phyloP scores from a whole-genome alignment of 2,329 filamentous ascomycete genomes.

The Anthostomella pinea region DNA sequence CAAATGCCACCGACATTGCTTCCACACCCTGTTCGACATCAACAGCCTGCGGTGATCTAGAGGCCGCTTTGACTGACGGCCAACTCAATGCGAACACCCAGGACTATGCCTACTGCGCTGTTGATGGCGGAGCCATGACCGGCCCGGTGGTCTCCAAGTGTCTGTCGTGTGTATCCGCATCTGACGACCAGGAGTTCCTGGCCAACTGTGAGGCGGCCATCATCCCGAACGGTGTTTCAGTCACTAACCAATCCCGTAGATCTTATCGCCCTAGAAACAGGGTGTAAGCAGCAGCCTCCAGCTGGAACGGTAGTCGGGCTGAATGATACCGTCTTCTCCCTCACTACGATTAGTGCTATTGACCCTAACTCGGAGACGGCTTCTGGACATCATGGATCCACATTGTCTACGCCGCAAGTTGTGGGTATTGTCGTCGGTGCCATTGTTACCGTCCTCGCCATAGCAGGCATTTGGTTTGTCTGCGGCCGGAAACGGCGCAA shows the following conservation, averaged over 20 bases:
- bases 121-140: constrained; percentile 36
- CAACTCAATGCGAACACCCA: constrained; percentile 33
- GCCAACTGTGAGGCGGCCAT: constrained; percentile 46
- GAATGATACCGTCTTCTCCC: constrained; percentile 45
- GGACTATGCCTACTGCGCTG: constrained; percentile 48
- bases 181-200: constrained; percentile 41
- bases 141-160: constrained; percentile 39
- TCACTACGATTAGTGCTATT: constrained; percentile 32
- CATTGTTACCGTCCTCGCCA: constrained; percentile 36
- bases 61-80: constrained; percentile 38
- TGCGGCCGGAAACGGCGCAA: constrained; percentile 45
- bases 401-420: constrained; percentile 39
- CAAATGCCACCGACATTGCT: constrained; percentile 43
- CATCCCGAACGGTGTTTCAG: not conserved
- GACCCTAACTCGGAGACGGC: constrained; percentile 28
- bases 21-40: constrained; percentile 50
- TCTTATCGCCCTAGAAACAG: constrained; percentile 49
- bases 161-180: constrained; percentile 43
- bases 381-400: constrained; percentile 11
- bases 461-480: constrained; percentile 41
- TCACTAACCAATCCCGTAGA: constrained; percentile 32
- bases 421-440: constrained; percentile 43
- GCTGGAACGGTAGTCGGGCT: constrained; percentile 37
- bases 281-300: constrained; percentile 46
- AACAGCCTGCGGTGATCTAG: constrained; percentile 47